These are phyloP conservation scores for Epichloe scottii DNA, from an alignment of 2,329 filamentous ascomycete genomes.

Conservation along the genomic window DNA sequence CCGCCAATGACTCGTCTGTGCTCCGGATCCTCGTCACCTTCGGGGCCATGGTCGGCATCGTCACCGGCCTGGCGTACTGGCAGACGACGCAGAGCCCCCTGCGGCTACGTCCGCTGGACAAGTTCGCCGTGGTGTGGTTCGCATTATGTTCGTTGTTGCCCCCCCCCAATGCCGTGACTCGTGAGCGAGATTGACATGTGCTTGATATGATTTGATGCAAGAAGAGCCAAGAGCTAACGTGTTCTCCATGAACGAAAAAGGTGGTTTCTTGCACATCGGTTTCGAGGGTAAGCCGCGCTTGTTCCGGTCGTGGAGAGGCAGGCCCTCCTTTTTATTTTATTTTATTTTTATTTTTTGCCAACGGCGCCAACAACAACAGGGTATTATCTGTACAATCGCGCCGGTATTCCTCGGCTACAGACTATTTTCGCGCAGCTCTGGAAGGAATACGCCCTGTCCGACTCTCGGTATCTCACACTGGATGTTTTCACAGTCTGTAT, in stretches of 20 bases:
- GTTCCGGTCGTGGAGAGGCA: no score
- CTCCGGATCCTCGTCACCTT: slow-evolving; percentile 23
- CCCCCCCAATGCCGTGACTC: no score
- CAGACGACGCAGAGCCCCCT: slow-evolving; percentile 11
- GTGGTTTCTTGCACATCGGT: slow-evolving; percentile 60
- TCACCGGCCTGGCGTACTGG: slow-evolving; percentile 20
- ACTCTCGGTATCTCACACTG: slow-evolving; percentile 74
- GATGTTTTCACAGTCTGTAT: slow-evolving; percentile 80
- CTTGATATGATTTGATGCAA: no score
- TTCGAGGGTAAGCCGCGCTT: slow-evolving; percentile 53
- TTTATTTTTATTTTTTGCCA: not conserved
- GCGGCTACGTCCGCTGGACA: slow-evolving; percentile 21
- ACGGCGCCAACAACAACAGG: slow-evolving; percentile 26
- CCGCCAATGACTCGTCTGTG: slow-evolving; percentile 30
- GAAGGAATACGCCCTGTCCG: slow-evolving; percentile 84
- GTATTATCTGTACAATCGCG: slow-evolving; percentile 65
- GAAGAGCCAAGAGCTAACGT: not conserved
- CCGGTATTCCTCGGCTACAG: slow-evolving; percentile 51
- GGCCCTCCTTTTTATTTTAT: not conserved
- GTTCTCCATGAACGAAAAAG: slow-evolving; percentile 20
- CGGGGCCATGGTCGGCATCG: slow-evolving; percentile 22
- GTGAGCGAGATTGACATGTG: no score
- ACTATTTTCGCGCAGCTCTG: slow-evolving; percentile 73
- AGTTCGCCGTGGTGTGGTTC: slow-evolving; percentile 40
- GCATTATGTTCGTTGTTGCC: slow-evolving; percentile 32